Evolutionary conservation across 495 filamentous ascomycete genomes (phyloP).

Genomic region (Penicillium samsonianum): DNA sequence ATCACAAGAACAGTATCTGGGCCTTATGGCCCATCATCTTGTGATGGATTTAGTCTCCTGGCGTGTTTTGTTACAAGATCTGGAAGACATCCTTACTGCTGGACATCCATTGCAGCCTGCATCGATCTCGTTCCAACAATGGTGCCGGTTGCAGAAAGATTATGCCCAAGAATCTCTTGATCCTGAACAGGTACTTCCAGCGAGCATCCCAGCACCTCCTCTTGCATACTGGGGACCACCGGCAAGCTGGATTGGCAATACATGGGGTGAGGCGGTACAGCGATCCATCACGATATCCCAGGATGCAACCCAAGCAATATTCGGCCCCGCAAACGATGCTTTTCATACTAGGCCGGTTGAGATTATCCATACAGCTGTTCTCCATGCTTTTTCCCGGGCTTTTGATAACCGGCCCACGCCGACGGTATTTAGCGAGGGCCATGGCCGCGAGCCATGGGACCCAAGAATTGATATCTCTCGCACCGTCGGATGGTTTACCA

Average conservation of each 20-base stretch:
- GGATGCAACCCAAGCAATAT: neutral
- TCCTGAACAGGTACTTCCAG: neutral
- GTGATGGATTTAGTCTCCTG: conserved; percentile 63
- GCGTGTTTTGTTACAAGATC: conserved; percentile 57
- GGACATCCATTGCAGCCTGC: neutral
- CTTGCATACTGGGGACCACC: neutral
- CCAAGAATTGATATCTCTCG: conserved; percentile 35
- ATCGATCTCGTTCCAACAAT: conserved; percentile 9
- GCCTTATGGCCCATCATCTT: conserved; percentile 49
- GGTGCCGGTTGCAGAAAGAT: conserved; percentile 2
- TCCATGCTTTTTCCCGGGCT: neutral
- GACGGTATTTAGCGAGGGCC: conserved; percentile 48
- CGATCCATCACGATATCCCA: neutral
- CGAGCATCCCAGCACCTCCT: neutral
- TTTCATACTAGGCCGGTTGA: conserved; percentile 8
- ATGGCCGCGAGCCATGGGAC: conserved; percentile 47
- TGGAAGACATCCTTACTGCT: conserved; percentile 51
- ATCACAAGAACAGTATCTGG: conserved; percentile 44
- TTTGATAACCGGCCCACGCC: conserved; percentile 30
- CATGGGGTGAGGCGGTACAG: neutral
- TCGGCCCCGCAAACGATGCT: neutral
- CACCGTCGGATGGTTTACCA: conserved; percentile 52
- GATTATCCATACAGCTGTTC: neutral
- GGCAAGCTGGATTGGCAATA: neutral
- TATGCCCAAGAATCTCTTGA: neutral